Base-by-base conservation (phyloP, 2,329 filamentous ascomycete genomes). In the Fusarium continuum region DNA sequence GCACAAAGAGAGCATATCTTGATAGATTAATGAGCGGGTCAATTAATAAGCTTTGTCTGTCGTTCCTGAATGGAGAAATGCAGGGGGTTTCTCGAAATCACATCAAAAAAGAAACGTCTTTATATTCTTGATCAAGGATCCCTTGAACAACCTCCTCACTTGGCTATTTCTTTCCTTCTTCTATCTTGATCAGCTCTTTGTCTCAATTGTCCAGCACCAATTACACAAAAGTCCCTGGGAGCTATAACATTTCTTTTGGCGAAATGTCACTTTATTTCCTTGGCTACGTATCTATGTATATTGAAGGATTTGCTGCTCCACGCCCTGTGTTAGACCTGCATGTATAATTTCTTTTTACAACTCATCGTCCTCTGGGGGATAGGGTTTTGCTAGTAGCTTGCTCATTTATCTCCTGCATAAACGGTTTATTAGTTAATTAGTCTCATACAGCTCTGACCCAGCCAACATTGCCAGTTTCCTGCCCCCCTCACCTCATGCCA, bases 331-430 rank as follows among this genome's bases (percentile, higher is more conserved):
- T 61, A 56, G 44, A 51, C 50, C 56, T 46, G 44, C 58, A 56
- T 56, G 44, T 43, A 60, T 53, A 44, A n/a, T 61, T 44, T 60
- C 28, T 22, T 22, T 34, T 17, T 34, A 2, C 29, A 28, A 8
- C 22, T 25, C 26, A 31, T 55, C 39, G 35, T 46, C 36, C 39
- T 54, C 20, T 46, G 20, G 29, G 34, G 6, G 20, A 19, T 14
- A 19, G 22, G 46, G 55, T 40, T 60, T n/a, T 36, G 20, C 55
- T 53, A 59, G 54, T 53, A 44, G n/a, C 19, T 3, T 20, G 19
- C 34, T 60, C 20, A 41, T 60, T 43, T 41, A 45, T 60, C 28
- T 60, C 39, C n/a, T 54, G 56, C 47, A 45, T 41, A 35, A 43
- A 35, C 44, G 28, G 41, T 44, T 44, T 44, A 39, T 44, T 45